Percentiles rank a stretch among this genome's conserved stretches.
phyloP scores from a whole-genome alignment of 495 filamentous ascomycete genomes.

The Penicillium waksmanii region DNA sequence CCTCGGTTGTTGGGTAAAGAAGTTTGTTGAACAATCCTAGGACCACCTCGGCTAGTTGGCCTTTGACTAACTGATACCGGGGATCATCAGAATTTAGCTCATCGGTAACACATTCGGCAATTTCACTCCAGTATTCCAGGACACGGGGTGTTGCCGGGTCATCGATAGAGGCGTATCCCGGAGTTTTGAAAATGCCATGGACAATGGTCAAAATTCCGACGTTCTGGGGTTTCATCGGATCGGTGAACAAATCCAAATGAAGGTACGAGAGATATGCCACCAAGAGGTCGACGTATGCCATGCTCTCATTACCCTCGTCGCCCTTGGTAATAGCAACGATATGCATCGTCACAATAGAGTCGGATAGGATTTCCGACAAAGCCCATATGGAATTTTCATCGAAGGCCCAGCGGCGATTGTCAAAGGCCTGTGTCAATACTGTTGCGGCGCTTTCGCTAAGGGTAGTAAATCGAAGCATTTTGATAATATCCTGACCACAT shows the following conservation, averaged over 20 bases:
- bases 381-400: conserved; percentile 21
- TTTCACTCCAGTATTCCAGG: conserved; percentile 81
- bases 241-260: conserved; percentile 36
- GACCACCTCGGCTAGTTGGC: conserved; percentile 41
- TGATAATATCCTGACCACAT: conserved; percentile 39
- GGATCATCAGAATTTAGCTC: conserved; percentile 33
- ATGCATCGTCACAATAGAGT: conserved; percentile 39
- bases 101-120: conserved; percentile 44
- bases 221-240: conserved; percentile 35
- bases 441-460: conserved; percentile 30
- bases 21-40: conserved; percentile 45
- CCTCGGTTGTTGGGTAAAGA: conserved; percentile 35
- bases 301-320: conserved; percentile 64
- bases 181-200: conserved; percentile 66
- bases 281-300: conserved; percentile 70
- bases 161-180: conserved; percentile 75
- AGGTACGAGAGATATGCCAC: conserved; percentile 61
- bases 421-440: conserved; percentile 28
- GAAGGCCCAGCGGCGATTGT: conserved; percentile 29
- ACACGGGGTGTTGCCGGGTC: conserved; percentile 76
- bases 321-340: conserved; percentile 55
- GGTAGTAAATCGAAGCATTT: conserved; percentile 25
- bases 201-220: conserved; percentile 52
- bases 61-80: conserved; percentile 33
- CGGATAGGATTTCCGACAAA: conserved; percentile 39